A percentile compares a stretch with the other conserved stretches of the same genome.
These are phyloP conservation scores for Xylaria nigripes DNA, from an alignment of 495 filamentous ascomycete genomes.

Conservation along the genomic window DNA sequence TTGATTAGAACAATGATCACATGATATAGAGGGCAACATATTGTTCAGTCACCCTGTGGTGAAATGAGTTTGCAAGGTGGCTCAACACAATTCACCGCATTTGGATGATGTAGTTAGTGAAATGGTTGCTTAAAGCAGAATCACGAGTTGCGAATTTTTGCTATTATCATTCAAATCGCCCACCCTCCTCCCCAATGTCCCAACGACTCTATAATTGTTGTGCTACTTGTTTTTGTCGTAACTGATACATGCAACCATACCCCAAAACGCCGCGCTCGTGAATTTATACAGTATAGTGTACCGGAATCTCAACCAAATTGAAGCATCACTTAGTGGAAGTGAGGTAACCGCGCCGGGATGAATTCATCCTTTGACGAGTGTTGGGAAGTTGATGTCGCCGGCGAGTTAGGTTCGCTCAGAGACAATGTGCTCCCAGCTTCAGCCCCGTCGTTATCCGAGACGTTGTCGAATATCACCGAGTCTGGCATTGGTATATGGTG, in stretches of 20 bases:
- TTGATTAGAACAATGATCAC: too few species aligned
- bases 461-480: conserved; percentile 18
- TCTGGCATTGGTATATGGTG: conserved; percentile 18
- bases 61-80: neutral
- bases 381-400: neutral
- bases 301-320: neutral
- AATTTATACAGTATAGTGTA: conserved; percentile 6
- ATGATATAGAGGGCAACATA: too few species aligned
- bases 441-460: conserved; percentile 17
- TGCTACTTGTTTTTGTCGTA: neutral
- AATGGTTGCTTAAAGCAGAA: neutral
- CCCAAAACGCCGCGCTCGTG: conserved; percentile 11
- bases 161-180: neutral
- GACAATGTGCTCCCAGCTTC: neutral
- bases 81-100: neutral
- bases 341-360: conserved; percentile 24
- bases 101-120: neutral
- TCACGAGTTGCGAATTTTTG: neutral
- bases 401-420: conserved; percentile 6
- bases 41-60: too few species aligned
- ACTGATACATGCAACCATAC: neutral
- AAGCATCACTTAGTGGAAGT: conserved; percentile 15
- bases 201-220: neutral
- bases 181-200: neutral
- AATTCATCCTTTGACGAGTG: conserved; percentile 16